Base-by-base conservation (phyloP, 306 rosid genomes). In the Glycine tomentella region DNA sequence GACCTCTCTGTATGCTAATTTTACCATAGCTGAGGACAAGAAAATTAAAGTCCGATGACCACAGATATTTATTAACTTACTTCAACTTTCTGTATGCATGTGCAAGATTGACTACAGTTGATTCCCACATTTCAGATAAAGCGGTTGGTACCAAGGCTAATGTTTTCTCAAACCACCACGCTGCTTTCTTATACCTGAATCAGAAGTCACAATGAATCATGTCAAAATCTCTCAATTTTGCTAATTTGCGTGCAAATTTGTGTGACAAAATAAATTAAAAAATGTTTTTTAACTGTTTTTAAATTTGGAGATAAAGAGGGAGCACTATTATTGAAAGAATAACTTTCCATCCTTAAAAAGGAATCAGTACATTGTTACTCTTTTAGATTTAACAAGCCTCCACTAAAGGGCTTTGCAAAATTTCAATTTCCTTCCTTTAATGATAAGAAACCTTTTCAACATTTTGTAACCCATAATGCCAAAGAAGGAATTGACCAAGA, bases 111-210 rank as follows among this genome's bases (percentile, higher is more conserved):
- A 95, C 96, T 20, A 95, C 86, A 34, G 99, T 91, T 1, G 99
- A 95, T 76, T 95, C 99, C 99, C 97, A 93, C 92, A 88, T 88
- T 87, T 93, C 98, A 83, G 92, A 80, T 81, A 93, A 81, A 84
- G 97, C 74, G 42, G 96, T 87, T 72, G 97, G 94, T 78, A 95
- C 84, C 71, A 82, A 91, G 25, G 93, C 88, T 90, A 92, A 84
- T 42, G 99, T 91, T 89, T 92, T 91, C 92, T 95, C 96, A 48
- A 95, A 90, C 97, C 96, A 95, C 89, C 88, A 87, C 14, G 89
- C 89, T 62, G 99, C 93, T 83, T 87, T 93, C 31, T 72, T 89
- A 79, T 90, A 93, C 90, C 99, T 95, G 91, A 80, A 83, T 61
- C 66, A 84, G 73, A 82, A 83, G 58, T 53, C 68, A 82, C 81